Base-by-base conservation (phyloP, 495 filamentous ascomycete species). In the Talaromyces liani region DNA sequence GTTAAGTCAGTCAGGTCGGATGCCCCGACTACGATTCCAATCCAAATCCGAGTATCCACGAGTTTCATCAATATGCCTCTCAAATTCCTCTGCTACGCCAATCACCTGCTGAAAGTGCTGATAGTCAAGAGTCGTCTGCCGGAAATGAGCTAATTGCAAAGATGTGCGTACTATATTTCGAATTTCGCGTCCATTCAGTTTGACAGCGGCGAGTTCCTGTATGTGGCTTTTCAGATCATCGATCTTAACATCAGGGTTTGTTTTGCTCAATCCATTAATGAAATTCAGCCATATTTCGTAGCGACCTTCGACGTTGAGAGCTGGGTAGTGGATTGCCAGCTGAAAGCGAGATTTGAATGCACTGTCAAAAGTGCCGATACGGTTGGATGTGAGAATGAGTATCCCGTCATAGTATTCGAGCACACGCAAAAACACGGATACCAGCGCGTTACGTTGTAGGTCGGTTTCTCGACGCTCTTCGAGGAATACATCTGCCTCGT, bases 371-470 rank as follows among this genome's bases (percentile, higher is more conserved):
- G 70, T 79, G 9, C 71, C 78, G 3, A 87, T 77, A 6, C 83
- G 71, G 25, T 76, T 77, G 2, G 64, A 68, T 0, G 73, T 76
- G 24, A 76, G 63, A 33, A 79, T 69, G 6, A 76, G 45, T 45
- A 77, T 77, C 1, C 72, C 71, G 12, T 82, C 77, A 74, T 81
- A 67, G 74, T 85, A 82, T 65, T 84, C 75, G 58, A 85, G 62
- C 72, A 84, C 64, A 60, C 81, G 71, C 34, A 83, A 65, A 69
- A 83, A 85, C 45, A 82, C 77, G 6, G 78, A 78, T 6, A 82
- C 79, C 14, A 82, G 70, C 20, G 70, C 73, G 64, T 82, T 80
- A 4, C 77, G 71, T 53, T 71, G 55, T 1, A 79, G 69, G 58
- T 76, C 71, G 24, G 66, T 61, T 3, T 68, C 61, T 34, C 64